Evolutionary conservation across 1,139 yeast genomes (phyloP).

Genomic region (Cylindricascospora bacillispora): DNA sequence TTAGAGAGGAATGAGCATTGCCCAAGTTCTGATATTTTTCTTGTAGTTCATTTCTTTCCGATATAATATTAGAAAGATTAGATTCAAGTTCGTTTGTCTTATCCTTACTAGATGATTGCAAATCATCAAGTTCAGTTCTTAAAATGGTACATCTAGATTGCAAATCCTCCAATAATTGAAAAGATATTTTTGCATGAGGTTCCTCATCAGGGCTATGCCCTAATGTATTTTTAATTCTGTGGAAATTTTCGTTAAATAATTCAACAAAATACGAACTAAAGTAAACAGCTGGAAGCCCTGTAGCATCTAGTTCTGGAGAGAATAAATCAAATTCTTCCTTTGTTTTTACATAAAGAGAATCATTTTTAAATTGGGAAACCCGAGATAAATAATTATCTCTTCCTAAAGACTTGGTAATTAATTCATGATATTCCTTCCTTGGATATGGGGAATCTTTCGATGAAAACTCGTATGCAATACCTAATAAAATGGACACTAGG

Average conservation of each 20-base stretch:
- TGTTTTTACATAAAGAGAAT: conserved; percentile 41
- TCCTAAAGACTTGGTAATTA: conserved; percentile 55
- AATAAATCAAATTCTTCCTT: conserved; percentile 34
- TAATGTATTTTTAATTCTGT: conserved; percentile 57
- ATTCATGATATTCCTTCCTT: conserved; percentile 47
- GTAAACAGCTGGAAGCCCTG: conserved; percentile 79
- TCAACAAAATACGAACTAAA: conserved; percentile 54
- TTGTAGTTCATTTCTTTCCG: conserved; percentile 13
- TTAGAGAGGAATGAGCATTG: conserved; percentile 4
- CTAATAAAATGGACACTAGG: conserved; percentile 58
- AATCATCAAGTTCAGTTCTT: conserved; percentile 22
- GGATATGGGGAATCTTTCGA: conserved; percentile 57
- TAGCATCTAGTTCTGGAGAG: conserved; percentile 47
- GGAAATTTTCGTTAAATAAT: conserved; percentile 56
- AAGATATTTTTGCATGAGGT: conserved; percentile 55
- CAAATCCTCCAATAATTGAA: conserved; percentile 52
- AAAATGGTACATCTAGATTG: conserved; percentile 25
- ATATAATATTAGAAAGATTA: conserved; percentile 8
- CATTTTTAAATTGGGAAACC: conserved; percentile 59
- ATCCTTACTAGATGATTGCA: conserved; percentile 7
- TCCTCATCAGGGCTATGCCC: conserved; percentile 63
- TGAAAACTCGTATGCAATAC: conserved; percentile 74
- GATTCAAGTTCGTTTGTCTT: conserved; percentile 7
- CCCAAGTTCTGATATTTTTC: conserved; percentile 6
- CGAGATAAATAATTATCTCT: conserved; percentile 66